phyloP scores from a whole-genome alignment of 371 early-diverging fungal genomes.

The Mucor irregularis region DNA sequence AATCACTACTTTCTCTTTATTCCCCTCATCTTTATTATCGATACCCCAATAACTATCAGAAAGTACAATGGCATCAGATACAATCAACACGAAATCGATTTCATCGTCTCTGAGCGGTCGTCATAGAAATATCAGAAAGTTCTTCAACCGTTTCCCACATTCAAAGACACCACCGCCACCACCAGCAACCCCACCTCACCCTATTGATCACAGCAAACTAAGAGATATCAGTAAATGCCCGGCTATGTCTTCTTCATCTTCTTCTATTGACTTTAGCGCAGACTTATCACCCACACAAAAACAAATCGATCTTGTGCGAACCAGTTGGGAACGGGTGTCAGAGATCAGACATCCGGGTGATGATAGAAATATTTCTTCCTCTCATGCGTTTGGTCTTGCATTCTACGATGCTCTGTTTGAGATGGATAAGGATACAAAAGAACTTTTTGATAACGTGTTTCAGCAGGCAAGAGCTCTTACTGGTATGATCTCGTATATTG shows the following conservation, averaged over 20 bases:
- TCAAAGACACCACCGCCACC: slow-evolving; percentile 3
- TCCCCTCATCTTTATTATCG: not conserved
- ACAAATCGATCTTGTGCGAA: slow-evolving; percentile 38
- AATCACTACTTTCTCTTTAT: not conserved
- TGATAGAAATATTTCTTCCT: slow-evolving; percentile 33
- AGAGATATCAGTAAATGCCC: slow-evolving; percentile 3
- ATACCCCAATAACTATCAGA: not conserved
- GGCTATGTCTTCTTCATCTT: not conserved
- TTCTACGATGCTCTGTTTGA: slow-evolving; percentile 47
- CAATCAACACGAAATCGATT: not conserved
- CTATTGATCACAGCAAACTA: not conserved
- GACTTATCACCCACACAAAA: slow-evolving; percentile 26
- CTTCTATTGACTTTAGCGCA: not conserved
- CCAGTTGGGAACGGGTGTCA: slow-evolving; percentile 41
- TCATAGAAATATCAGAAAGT: not conserved
- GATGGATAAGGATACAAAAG: slow-evolving; percentile 20
- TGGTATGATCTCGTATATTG: slow-evolving; percentile 46
- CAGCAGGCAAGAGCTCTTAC: slow-evolving; percentile 49
- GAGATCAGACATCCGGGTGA: slow-evolving; percentile 31
- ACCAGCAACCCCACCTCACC: too few relatives aligned
- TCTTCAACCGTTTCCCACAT: slow-evolving; percentile 6
- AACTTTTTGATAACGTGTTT: slow-evolving; percentile 36
- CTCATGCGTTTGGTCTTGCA: slow-evolving; percentile 46
- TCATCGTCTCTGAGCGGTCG: not conserved
- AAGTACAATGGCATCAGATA: not conserved